These are phyloP conservation scores for Salvia hispanica DNA, from an alignment of 257 asterid genomes.

Conservation along the genomic window DNA sequence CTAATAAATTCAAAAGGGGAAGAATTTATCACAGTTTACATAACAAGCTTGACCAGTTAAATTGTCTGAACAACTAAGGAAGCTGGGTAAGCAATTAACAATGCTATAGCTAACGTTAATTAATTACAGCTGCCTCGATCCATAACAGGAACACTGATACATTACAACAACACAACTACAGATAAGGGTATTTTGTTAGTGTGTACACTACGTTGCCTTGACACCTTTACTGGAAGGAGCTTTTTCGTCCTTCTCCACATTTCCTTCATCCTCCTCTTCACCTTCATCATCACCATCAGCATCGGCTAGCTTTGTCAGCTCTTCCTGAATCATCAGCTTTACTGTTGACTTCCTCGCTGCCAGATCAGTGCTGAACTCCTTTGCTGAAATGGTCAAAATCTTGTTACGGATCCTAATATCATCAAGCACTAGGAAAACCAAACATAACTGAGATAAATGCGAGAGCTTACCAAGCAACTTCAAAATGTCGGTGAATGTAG, in stretches of 20 bases:
- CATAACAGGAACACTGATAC: slow-evolving; percentile 9
- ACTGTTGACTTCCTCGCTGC: slow-evolving; percentile 42
- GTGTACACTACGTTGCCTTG: slow-evolving; percentile 31
- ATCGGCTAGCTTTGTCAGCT: slow-evolving; percentile 83
- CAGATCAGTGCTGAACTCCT: slow-evolving; percentile 57
- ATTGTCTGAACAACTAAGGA: slow-evolving; percentile 11
- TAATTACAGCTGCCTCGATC: slow-evolving; percentile 38
- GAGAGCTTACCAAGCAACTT: slow-evolving; percentile 72
- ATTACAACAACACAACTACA: slow-evolving; percentile 6
- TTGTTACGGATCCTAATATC: not conserved
- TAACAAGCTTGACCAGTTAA: slow-evolving; percentile 21
- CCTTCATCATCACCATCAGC: slow-evolving; percentile 39
- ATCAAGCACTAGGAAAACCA: not conserved
- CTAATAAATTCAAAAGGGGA: not conserved
- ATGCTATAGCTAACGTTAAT: slow-evolving; percentile 25
- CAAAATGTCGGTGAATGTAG: slow-evolving; percentile 92
- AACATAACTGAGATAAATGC: not conserved
- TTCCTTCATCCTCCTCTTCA: slow-evolving; percentile 52
- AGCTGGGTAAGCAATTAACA: slow-evolving; percentile 26
- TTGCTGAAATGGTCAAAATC: slow-evolving; percentile 46
- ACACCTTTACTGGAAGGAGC: slow-evolving; percentile 43
- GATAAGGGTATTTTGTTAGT: slow-evolving; percentile 10
- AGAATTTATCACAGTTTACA: slow-evolving; percentile 22
- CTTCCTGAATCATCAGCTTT: slow-evolving; percentile 90
- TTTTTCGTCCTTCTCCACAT: slow-evolving; percentile 38